Evolutionary conservation across 192 early-diverging fungal species (phyloP), one percentile per base, ranked within the genome.

Genomic region (Chytriomyces hyalinus): DNA sequence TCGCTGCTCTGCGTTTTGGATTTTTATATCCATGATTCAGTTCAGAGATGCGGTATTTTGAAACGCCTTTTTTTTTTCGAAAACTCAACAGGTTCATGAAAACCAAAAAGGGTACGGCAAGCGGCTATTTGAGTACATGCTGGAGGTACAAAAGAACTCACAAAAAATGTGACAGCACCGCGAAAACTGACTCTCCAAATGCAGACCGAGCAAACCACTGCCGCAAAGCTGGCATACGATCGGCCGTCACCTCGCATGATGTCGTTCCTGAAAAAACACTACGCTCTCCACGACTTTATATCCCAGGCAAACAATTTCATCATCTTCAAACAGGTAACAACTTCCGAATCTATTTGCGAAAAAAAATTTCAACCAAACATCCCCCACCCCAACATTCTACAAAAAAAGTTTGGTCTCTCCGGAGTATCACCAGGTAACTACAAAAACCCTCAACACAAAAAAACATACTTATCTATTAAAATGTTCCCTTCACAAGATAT

Each of bases 1-100:
- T 78, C 62, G 10, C 84, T 84, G 47, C 75, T 87, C 2, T 87
- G 86, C 57, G 85, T 88, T 20, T 59, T 88, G 46, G 87, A 88
- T 67, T 86, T 88, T 71, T 88, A 86, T 63, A 73, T 88, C 5
- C 79, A 81, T 43, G 87, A 84, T 45, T 24, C 63, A 1, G 44
- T 48, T 15, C 87, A 88, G 67, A 20, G 87, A 49, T 53, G 51
- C 68, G 83, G 83, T 82, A 10, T 60, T 22, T 17, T 24, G 46
- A 53, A 70, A 28, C 49, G 59, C 45, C 15, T 26, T 15, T 59
- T 26, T 8, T 26, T 26, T 36, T 36, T 36, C 36, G 36, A 36
- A 36, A 36, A 36, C 36, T 36, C 36, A 36, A 36, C 36, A 36
- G 2, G 0, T 36, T 36, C 36, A 36, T 36, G 36, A 36, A 36